phyloP scores from a whole-genome alignment of 179 eudicot species.

The Vitellaria paradoxa region DNA sequence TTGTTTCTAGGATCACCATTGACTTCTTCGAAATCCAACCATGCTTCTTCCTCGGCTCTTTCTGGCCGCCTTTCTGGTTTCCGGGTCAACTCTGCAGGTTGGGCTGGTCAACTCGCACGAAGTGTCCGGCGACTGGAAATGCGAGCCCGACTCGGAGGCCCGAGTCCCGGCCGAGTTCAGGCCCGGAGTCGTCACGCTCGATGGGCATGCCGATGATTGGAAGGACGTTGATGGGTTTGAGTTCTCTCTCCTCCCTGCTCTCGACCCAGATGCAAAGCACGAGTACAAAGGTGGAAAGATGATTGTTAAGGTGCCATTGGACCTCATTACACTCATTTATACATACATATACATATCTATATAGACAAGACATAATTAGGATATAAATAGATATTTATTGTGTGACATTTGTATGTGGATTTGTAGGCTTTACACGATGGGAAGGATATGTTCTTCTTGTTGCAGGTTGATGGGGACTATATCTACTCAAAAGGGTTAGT shows the following conservation, averaged over 20 bases:
- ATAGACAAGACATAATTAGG: neutral
- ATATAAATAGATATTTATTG: neutral
- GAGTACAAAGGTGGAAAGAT: constrained; percentile 65
- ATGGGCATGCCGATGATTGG: constrained; percentile 84
- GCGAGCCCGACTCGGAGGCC: constrained; percentile 52
- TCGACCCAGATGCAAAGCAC: constrained; percentile 78
- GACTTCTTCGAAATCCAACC: neutral
- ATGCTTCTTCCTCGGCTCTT: constrained; percentile 14
- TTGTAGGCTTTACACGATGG: constrained; percentile 89
- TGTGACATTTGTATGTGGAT: constrained; percentile 4
- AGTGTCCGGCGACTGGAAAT: constrained; percentile 82
- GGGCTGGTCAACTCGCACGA: constrained; percentile 48
- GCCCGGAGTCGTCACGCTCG: constrained; percentile 70
- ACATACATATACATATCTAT: neutral
- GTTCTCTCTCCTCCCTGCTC: constrained; percentile 78
- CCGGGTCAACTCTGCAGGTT: constrained; percentile 10
- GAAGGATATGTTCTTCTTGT: constrained; percentile 63
- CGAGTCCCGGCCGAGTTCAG: constrained; percentile 50
- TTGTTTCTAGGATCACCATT: too few species aligned
- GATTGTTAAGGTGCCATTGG: constrained; percentile 59
- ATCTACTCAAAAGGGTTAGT: constrained; percentile 67
- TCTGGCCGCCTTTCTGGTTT: constrained; percentile 10
- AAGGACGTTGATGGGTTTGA: constrained; percentile 49
- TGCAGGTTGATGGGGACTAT: constrained; percentile 82
- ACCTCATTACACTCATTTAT: neutral